A percentile compares a stretch with the other conserved stretches of the same genome.
phyloP scores from a whole-genome alignment of 1,139 yeast genomes.

The Wickerhamomyces sp. region DNA sequence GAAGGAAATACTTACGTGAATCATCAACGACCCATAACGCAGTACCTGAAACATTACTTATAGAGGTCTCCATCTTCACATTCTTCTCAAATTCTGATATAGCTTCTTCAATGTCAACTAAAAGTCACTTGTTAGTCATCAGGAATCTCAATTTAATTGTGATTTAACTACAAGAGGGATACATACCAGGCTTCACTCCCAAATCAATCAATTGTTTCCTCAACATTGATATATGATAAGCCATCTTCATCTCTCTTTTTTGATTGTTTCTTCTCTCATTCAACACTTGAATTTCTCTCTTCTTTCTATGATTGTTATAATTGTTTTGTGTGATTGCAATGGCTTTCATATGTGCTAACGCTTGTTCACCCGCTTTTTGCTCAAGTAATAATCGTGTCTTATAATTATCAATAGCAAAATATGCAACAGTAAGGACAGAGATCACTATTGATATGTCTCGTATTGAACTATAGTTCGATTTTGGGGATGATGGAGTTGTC shows the following conservation, averaged over 20 bases:
- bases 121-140: slow-evolving; percentile 6
- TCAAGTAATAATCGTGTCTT: slow-evolving; percentile 39
- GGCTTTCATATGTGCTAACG: slow-evolving; percentile 39
- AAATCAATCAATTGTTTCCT: slow-evolving; percentile 50
- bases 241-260: slow-evolving; percentile 54
- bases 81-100: slow-evolving; percentile 48
- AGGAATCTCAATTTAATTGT: neutral
- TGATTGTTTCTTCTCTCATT: slow-evolving; percentile 44
- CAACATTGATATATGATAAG: slow-evolving; percentile 57
- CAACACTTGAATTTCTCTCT: slow-evolving; percentile 41
- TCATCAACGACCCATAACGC: slow-evolving; percentile 56
- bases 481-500: neutral
- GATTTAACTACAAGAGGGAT: neutral
- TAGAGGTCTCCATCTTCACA: slow-evolving; percentile 51
- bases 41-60: slow-evolving; percentile 49
- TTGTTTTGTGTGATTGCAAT: slow-evolving; percentile 37
- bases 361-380: slow-evolving; percentile 34
- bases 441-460: slow-evolving; percentile 25
- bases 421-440: slow-evolving; percentile 29
- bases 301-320: slow-evolving; percentile 40
- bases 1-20: slow-evolving; percentile 25
- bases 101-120: slow-evolving; percentile 43
- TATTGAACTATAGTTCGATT: slow-evolving; percentile 5
- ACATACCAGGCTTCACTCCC: slow-evolving; percentile 45
- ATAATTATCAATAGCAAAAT: slow-evolving; percentile 50